Conservation (phyloP, 2,329 filamentous ascomycete species). For the Aspergillus quadrilineatus region DNA sequence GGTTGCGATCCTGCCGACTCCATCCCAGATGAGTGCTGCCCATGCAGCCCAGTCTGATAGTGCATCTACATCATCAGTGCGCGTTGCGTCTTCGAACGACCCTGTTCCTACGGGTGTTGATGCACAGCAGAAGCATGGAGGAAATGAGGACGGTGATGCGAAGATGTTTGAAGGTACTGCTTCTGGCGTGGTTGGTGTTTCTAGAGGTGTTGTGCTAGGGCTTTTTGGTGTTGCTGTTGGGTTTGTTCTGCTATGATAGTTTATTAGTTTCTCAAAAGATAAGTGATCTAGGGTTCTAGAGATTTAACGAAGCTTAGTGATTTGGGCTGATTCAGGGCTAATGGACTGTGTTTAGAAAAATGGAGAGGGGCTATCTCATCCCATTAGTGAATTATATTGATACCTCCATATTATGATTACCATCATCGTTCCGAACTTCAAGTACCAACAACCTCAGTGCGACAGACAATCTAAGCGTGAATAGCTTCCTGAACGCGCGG, state of each 20-base stretch:
- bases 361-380: neutral
- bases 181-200: neutral
- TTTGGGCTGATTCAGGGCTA: neutral
- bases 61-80: neutral
- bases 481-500: slow-evolving; percentile 79
- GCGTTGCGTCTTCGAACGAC: neutral
- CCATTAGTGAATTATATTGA: neutral
- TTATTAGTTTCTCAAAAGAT: neutral
- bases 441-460: too few relatives aligned
- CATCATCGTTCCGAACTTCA: neutral
- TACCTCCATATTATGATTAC: neutral
- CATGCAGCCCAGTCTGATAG: neutral
- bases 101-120: slow-evolving; percentile 5
- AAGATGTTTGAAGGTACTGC: slow-evolving; percentile 6
- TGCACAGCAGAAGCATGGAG: neutral
- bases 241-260: neutral
- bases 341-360: neutral
- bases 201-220: neutral
- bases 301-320: neutral
- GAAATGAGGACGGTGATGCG: neutral
- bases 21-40: neutral
- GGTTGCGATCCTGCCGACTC: neutral
- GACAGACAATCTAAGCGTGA: slow-evolving; percentile 46
- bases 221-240: neutral
- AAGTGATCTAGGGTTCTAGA: neutral